Evolutionary conservation across 2,329 filamentous ascomycete species (phyloP).

Genomic region (Verticillium nubilum): DNA sequence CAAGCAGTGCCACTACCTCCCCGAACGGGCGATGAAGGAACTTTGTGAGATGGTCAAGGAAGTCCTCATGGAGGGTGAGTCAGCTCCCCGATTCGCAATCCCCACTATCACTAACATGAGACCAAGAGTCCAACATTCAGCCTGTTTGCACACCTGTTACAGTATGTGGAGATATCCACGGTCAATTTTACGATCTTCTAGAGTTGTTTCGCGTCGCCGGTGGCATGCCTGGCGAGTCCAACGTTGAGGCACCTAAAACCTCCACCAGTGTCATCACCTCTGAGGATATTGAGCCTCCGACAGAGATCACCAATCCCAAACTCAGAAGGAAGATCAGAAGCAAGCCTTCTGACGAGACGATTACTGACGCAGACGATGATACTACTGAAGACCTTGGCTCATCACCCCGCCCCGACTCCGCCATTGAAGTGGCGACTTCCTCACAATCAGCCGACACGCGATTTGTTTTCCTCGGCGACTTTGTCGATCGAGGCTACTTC

Average conservation of each 20-base stretch:
- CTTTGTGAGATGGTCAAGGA: slow-evolving; percentile 99
- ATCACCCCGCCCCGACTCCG: slow-evolving; percentile 24
- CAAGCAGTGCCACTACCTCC: slow-evolving; percentile 95
- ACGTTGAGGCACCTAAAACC: slow-evolving; percentile 63
- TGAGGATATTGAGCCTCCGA: slow-evolving; percentile 89
- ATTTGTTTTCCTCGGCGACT: slow-evolving; percentile 71
- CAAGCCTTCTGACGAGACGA: not conserved
- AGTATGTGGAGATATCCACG: slow-evolving; percentile 96
- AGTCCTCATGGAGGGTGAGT: slow-evolving; percentile 89
- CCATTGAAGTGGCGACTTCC: slow-evolving; percentile 25
- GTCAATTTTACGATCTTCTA: slow-evolving; percentile 96
- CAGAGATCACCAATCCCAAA: slow-evolving; percentile 82
- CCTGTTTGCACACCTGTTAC: slow-evolving; percentile 96
- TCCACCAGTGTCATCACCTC: slow-evolving; percentile 73
- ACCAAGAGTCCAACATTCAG: slow-evolving; percentile 91
- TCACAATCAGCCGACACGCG: slow-evolving; percentile 48
- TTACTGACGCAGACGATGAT: slow-evolving; percentile 40
- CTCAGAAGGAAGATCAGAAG: slow-evolving; percentile 79
- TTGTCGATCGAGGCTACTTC: slow-evolving; percentile 96
- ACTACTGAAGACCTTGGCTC: slow-evolving; percentile 39
- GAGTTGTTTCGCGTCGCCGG: slow-evolving; percentile 96
- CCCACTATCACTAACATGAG: slow-evolving; percentile 3
- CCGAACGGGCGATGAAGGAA: slow-evolving; percentile 96
- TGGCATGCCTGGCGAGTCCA: slow-evolving; percentile 85
- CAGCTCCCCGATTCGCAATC: slow-evolving; percentile 14